Evolutionary conservation across 2,329 filamentous ascomycete genomes (phyloP), one percentile per base, ranked within the genome.

Genomic region (Ambrosiella xylebori): DNA sequence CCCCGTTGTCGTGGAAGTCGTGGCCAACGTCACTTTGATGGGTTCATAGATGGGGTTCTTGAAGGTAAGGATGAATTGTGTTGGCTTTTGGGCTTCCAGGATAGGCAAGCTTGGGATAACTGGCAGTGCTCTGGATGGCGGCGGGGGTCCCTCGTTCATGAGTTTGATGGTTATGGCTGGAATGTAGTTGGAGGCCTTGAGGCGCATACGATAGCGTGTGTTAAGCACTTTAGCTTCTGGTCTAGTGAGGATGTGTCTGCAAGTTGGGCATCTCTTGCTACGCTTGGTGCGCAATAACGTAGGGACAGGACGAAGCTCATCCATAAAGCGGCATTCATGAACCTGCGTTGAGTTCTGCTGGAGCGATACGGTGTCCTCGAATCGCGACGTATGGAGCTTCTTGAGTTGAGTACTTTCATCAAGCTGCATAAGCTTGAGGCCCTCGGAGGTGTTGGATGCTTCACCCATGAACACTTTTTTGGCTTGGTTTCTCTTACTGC

Each of bases 41-140:
- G 81, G 79, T 64, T 98, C 93, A 70, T 96, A 98, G 63, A 97
- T 82, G 27, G 93, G 90, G 66, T 98, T 98, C 66, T 85, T 88
- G 64, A 98, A 82, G 0, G 90, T 95, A 47, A 98, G 76, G 45
- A 97, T 77, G 69, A 88, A 94, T 67, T 96, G 90, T 19, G 82
- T 74, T 1, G 79, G 79, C 51, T 74, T 75, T 6, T 85, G 72
- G 1, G 59, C 55, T 13, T 49, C 39, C 8, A 84, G 82, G 59
- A 77, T 76, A 3, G 76, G 67, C 11, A 72, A 68, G 1, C 64
- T 62, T 1, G 68, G 61, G 2, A 61, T 50, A 17, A 62, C 60
- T 5, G 60, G 60, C 12, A 57, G 53, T 27, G 41, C 36, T 17
- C 58, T 41, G 13, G 57, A 51, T 9, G 57, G 54, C 7, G 62